phyloP scores from a whole-genome alignment of 192 early-diverging fungal species.

The Polychytrium aggregatum region DNA sequence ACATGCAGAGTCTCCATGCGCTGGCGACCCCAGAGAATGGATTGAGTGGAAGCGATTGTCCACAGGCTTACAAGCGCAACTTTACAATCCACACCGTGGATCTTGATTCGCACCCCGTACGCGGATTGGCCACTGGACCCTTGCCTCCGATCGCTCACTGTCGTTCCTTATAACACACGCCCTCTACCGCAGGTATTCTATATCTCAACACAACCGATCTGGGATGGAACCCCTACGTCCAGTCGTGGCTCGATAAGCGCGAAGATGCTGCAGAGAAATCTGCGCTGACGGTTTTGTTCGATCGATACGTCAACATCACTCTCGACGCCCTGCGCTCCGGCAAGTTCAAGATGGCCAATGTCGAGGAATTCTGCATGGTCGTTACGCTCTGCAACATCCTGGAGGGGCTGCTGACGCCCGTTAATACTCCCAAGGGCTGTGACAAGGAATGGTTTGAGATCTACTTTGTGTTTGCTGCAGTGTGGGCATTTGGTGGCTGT shows the following conservation, averaged over 20 bases:
- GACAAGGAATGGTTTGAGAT: conserved; percentile 63
- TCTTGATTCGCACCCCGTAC: too few relatives aligned
- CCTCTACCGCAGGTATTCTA: too few relatives aligned
- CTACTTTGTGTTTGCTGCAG: conserved; percentile 56
- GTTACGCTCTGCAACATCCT: conserved; percentile 48
- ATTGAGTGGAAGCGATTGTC: too few relatives aligned
- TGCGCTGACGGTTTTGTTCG: conserved; percentile 45
- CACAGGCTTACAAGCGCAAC: too few relatives aligned
- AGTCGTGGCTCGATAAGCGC: conserved; percentile 54
- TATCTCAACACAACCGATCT: conserved; percentile 51
- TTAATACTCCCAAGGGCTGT: conserved; percentile 54
- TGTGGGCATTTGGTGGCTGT: conserved; percentile 56
- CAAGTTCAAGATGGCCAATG: conserved; percentile 49
- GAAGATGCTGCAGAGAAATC: conserved; percentile 51
- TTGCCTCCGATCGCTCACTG: too few relatives aligned
- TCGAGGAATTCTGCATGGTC: conserved; percentile 54
- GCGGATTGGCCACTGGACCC: too few relatives aligned
- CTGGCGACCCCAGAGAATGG: too few relatives aligned
- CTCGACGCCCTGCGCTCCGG: conserved; percentile 43
- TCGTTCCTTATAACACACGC: too few relatives aligned
- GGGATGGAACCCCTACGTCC: conserved; percentile 57
- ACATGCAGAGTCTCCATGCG: too few relatives aligned
- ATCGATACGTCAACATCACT: conserved; percentile 47
- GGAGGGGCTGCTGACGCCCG: conserved; percentile 46
- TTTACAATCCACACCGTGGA: too few relatives aligned